Evolutionary conservation across 2,329 filamentous ascomycete species (phyloP).

Genomic region (Amauroascus niger): DNA sequence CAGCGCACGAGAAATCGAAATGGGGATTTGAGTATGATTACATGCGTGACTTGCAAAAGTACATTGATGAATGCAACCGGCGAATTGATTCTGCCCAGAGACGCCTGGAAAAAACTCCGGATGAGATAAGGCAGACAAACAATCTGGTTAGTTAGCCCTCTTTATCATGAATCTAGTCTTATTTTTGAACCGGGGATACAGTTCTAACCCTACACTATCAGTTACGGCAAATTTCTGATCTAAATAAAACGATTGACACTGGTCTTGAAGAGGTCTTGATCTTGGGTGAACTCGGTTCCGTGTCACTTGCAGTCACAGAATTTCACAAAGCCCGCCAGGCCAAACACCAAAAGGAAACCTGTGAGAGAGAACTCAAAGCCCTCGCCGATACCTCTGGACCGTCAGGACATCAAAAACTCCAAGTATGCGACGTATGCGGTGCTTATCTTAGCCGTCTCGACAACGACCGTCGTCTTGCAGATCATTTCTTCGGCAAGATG

Average conservation of each 20-base stretch:
- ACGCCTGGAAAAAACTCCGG: conserved; percentile 88
- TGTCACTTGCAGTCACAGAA: conserved; percentile 75
- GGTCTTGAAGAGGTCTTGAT: conserved; percentile 79
- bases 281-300: conserved; percentile 69
- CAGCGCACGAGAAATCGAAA: conserved; percentile 60
- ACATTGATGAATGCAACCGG: conserved; percentile 93
- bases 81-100: conserved; percentile 85
- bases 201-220: conserved; percentile 20
- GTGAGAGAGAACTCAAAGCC: conserved; percentile 79
- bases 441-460: conserved; percentile 87
- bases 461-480: conserved; percentile 84
- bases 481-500: conserved; percentile 99
- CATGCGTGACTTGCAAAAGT: conserved; percentile 87
- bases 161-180: not conserved
- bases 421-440: conserved; percentile 97
- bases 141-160: conserved; percentile 47
- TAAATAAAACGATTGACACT: conserved; percentile 65
- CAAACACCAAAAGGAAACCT: conserved; percentile 69
- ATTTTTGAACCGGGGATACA: not conserved
- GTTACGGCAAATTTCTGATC: conserved; percentile 76
- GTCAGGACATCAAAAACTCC: conserved; percentile 90
- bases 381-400: conserved; percentile 87
- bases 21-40: conserved; percentile 96
- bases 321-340: conserved; percentile 75
- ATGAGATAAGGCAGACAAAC: conserved; percentile 94